Evolutionary conservation across 306 rosid species (phyloP), one percentile per base, ranked within the genome.

Genomic region (Sicyos baderoa): DNA sequence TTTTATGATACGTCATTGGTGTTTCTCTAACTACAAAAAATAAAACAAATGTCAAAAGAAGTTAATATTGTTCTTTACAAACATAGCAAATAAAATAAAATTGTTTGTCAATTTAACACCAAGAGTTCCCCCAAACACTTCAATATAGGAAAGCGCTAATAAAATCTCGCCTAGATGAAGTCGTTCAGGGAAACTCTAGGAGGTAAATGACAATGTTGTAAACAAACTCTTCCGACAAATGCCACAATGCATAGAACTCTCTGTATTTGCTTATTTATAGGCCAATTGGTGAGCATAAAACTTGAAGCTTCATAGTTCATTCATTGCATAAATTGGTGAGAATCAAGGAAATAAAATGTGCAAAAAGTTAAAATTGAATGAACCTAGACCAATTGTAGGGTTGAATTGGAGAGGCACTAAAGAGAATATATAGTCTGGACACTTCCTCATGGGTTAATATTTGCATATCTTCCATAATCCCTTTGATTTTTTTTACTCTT

Each of bases 41-140:
- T n/a, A n/a, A n/a, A n/a, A n/a, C 40, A 6, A 35, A 35, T 35
- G 2, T 6, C 7, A 35, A 35, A 6, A 35, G 7, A 35, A 25
- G 3, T 25, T 25, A n/a, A n/a, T n/a, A 25, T 25, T 25, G 29
- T 3, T 25, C 29, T 25, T 25, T 25, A 25, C 29, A 25, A 25
- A 25, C 29, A 25, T 25, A 25, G 29, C 29, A 25, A 25, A 25
- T 3, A 25, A 25, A 35, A 35, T 4, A 6, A 35, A 35, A 35
- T 35, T 35, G 40, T 35, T 35, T 35, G 40, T 35, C 40, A 35
- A 35, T 25, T 60, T 76, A 81, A 25, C 73, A 64, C 83, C 82
- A 7, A 60, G 81, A 69, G 85, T 85, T 80, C 76, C 85, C 72
- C 79, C 80, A 82, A 82, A 82, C 81, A 80, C 84, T 85, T 83